phyloP scores from a whole-genome alignment of 1,284 basidiomycete species.

The Tetrapyrgos nigripes region DNA sequence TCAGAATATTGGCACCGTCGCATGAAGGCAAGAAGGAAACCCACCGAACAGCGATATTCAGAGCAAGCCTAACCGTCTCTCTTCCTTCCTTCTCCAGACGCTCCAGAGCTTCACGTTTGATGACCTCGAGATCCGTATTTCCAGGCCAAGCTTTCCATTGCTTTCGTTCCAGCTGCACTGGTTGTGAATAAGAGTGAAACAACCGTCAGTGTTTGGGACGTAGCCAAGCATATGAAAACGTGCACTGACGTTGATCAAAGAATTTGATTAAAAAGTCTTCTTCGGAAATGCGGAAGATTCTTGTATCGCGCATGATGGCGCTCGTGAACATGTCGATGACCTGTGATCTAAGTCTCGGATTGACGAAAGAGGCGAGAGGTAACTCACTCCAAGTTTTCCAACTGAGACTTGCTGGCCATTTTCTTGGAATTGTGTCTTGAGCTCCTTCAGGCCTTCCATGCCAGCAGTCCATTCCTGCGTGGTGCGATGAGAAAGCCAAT shows the following conservation, averaged over 20 bases:
- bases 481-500: conserved; percentile 20
- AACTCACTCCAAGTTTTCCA: not conserved
- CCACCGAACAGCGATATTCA: conserved; percentile 36
- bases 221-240: conserved; percentile 5
- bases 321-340: conserved; percentile 35
- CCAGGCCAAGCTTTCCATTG: conserved; percentile 20
- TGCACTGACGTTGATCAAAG: conserved; percentile 31
- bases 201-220: conserved; percentile 4
- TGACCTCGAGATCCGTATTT: conserved; percentile 22
- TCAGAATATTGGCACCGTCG: not conserved
- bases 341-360: conserved; percentile 23
- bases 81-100: conserved; percentile 32
- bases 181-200: conserved; percentile 21
- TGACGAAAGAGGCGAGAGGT: conserved; percentile 23
- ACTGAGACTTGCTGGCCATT: conserved; percentile 23
- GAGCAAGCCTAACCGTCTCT: conserved; percentile 34
- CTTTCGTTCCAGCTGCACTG: conserved; percentile 30
- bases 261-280: conserved; percentile 25
- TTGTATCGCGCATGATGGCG: conserved; percentile 39
- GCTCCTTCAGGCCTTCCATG: not conserved
- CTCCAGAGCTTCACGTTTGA: conserved; percentile 30
- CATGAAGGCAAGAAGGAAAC: not conserved
- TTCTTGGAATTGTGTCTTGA: not conserved
- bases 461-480: conserved; percentile 13
- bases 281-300: conserved; percentile 38